These are phyloP conservation scores for Pseudevernia furfuracea DNA, from an alignment of 495 filamentous ascomycete species.

Conservation along the genomic window DNA sequence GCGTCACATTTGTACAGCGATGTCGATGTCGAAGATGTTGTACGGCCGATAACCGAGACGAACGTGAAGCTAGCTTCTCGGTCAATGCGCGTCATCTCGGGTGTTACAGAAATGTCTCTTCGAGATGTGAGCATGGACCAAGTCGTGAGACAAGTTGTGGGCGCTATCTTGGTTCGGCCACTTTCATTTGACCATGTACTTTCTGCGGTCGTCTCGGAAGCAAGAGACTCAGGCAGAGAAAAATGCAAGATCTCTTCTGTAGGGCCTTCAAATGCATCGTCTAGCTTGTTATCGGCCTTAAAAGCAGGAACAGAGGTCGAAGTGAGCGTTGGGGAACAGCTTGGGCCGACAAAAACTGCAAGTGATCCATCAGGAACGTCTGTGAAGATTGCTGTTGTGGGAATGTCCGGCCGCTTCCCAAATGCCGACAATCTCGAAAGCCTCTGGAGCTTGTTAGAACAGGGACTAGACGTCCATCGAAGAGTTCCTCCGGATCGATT, in stretches of 20 bases:
- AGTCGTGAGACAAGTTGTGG: slow-evolving; percentile 2
- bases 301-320: slow-evolving; percentile 3
- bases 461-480: slow-evolving; percentile 9
- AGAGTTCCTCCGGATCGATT: slow-evolving; percentile 25
- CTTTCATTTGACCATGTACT: slow-evolving; percentile 6
- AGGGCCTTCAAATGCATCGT: slow-evolving; percentile 1
- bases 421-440: slow-evolving; percentile 16
- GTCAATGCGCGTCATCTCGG: neutral
- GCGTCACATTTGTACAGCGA: slow-evolving; percentile 7
- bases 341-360: neutral
- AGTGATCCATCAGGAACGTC: neutral
- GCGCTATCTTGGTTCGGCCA: slow-evolving; percentile 1
- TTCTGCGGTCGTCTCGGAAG: slow-evolving; percentile 6
- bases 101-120: neutral
- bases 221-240: slow-evolving; percentile 7
- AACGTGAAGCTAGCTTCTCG: neutral
- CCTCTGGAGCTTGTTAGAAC: slow-evolving; percentile 11
- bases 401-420: slow-evolving; percentile 31
- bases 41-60: neutral
- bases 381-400: slow-evolving; percentile 30
- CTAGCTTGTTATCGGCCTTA: neutral
- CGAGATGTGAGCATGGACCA: neutral
- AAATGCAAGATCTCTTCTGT: slow-evolving; percentile 6
- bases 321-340: slow-evolving; percentile 4
- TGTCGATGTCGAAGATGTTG: slow-evolving; percentile 2